Percentiles rank a stretch among this genome's conserved stretches.
Conservation (phyloP, 495 filamentous ascomycete species). For the Letharia lupina region DNA sequence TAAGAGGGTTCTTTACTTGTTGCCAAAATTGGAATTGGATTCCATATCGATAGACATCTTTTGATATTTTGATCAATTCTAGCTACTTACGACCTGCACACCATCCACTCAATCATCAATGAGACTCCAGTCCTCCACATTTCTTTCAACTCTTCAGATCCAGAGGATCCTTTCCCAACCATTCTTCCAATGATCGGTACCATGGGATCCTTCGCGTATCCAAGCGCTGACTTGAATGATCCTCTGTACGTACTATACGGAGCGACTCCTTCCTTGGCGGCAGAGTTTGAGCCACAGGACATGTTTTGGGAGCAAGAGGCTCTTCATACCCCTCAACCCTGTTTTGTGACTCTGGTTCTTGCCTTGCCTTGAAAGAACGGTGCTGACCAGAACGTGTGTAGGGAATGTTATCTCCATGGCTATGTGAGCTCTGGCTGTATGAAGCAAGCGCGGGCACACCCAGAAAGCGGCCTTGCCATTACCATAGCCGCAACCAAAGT, state of each 20-base stretch:
- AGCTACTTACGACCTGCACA: constrained; percentile 67
- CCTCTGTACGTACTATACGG: constrained; percentile 31
- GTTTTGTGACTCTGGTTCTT: background rate
- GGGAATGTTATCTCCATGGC: constrained; percentile 78
- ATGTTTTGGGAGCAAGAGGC: background rate
- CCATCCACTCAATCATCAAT: constrained; percentile 79
- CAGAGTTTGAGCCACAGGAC: background rate
- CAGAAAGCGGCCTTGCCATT: constrained; percentile 46
- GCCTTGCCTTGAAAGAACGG: background rate
- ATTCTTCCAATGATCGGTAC: constrained; percentile 84
- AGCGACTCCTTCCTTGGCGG: background rate
- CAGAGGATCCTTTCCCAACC: constrained; percentile 59
- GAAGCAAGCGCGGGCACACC: constrained; percentile 46
- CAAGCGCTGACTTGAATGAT: constrained; percentile 54
- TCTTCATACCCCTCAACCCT: background rate
- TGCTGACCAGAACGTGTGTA: background rate
- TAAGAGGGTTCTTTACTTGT: constrained; percentile 27
- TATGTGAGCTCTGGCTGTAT: constrained; percentile 76
- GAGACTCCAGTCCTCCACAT: constrained; percentile 51
- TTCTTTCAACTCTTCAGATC: constrained; percentile 50
- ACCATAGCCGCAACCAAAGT: constrained; percentile 60
- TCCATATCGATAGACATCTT: background rate
- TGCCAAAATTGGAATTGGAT: background rate
- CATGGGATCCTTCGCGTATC: constrained; percentile 62
- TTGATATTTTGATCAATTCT: constrained; percentile 7